Percentiles rank a stretch among this genome's conserved stretches.
phyloP scores from a whole-genome alignment of 1,284 basidiomycete species.

The Boletellus deceptivus region DNA sequence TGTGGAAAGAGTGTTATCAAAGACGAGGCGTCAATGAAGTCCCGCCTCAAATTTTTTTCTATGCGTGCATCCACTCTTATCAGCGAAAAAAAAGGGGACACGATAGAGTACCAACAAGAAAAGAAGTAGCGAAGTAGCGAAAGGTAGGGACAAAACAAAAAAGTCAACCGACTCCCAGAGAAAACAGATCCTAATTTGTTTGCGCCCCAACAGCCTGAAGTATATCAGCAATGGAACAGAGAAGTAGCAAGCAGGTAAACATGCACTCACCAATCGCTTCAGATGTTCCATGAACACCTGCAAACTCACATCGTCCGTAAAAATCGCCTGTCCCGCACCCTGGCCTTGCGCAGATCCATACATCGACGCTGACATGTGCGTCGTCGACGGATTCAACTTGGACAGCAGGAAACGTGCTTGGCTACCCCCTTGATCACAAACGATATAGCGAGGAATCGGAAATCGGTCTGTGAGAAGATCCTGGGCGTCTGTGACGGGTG shows the following conservation, averaged over 20 bases:
- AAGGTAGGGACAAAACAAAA: background rate
- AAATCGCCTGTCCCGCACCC: constrained; percentile 86
- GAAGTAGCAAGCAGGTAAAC: background rate
- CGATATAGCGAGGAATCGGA: constrained; percentile 97
- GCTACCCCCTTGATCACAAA: constrained; percentile 96
- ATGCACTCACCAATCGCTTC: constrained; percentile 71
- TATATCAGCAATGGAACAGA: background rate
- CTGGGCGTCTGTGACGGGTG: constrained; percentile 81
- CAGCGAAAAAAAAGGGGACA: constrained; percentile 2
- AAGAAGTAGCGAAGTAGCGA: background rate
- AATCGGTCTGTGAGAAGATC: constrained; percentile 94
- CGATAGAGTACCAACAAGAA: constrained; percentile 14
- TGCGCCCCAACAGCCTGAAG: constrained; percentile 66
- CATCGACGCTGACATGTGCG: constrained; percentile 91
- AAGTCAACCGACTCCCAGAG: background rate
- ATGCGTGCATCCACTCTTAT: constrained; percentile 14
- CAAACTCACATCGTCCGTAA: constrained; percentile 97
- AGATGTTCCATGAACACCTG: constrained; percentile 97
- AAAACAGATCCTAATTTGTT: constrained; percentile 47
- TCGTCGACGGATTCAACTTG: constrained; percentile 97
- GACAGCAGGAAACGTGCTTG: constrained; percentile 96
- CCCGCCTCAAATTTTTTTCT: constrained; percentile 3
- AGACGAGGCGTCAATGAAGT: background rate
- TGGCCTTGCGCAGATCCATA: constrained; percentile 70
- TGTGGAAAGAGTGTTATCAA: too few relatives aligned